A percentile compares a stretch with the other conserved stretches of the same genome.
These are phyloP conservation scores for Mortierella hygrophila DNA, from an alignment of 192 early-diverging fungal genomes.

Conservation along the genomic window DNA sequence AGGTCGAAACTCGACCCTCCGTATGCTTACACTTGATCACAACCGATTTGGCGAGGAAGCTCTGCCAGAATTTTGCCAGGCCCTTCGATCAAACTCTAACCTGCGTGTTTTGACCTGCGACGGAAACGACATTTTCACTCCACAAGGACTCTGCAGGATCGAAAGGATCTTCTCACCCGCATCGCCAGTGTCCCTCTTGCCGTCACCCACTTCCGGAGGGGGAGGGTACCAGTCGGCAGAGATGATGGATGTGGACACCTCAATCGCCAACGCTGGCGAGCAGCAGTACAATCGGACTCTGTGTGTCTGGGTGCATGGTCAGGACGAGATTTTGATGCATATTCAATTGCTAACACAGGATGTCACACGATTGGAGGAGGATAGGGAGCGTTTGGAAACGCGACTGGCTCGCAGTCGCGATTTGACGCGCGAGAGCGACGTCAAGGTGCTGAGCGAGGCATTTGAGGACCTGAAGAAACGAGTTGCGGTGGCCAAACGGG, in stretches of 20 bases:
- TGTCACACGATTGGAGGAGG: not conserved
- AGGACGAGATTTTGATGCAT: constrained; percentile 36
- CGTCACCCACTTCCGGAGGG: not conserved
- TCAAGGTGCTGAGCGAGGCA: constrained; percentile 2
- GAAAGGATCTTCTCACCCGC: constrained; percentile 19
- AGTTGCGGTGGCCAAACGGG: not conserved
- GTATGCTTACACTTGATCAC: constrained; percentile 22
- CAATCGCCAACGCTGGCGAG: not conserved
- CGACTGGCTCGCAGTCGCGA: not conserved
- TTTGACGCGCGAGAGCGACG: not conserved
- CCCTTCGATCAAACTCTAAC: constrained; percentile 13
- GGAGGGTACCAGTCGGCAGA: not conserved
- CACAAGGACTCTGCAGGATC: constrained; percentile 18
- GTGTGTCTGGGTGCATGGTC: constrained; percentile 23
- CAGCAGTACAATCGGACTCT: constrained; percentile 16
- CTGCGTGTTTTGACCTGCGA: constrained; percentile 32
- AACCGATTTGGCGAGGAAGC: constrained; percentile 33
- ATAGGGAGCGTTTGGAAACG: constrained; percentile 1
- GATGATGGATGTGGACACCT: not conserved
- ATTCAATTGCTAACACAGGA: constrained; percentile 10
- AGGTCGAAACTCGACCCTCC: constrained; percentile 25
- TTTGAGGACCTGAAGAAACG: constrained; percentile 11
- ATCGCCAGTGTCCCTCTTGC: not conserved
- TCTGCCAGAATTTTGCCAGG: constrained; percentile 19
- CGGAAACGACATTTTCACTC: constrained; percentile 41